Conservation (phyloP, 306 rosid species). For the Corylus heterophylla region DNA sequence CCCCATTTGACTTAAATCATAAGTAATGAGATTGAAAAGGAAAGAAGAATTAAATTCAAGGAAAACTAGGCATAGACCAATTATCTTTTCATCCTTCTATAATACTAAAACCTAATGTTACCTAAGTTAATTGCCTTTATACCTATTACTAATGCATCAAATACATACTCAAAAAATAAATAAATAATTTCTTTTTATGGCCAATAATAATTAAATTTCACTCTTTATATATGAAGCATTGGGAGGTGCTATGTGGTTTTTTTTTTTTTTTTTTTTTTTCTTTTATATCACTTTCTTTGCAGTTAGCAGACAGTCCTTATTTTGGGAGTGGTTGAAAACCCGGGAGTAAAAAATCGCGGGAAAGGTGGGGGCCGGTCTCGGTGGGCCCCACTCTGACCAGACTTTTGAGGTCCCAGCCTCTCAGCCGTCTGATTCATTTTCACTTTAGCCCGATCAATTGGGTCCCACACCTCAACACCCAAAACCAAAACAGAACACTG, state of each 20-base stretch:
- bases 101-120: not conserved
- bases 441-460: not conserved
- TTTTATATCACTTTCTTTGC: slow-evolving; percentile 16
- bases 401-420: not conserved
- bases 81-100: not conserved
- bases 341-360: slow-evolving; percentile 8
- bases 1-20: no score
- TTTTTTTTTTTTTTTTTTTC: not conserved
- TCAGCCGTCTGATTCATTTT: slow-evolving; percentile 13
- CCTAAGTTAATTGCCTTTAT: not conserved
- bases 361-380: slow-evolving; percentile 19
- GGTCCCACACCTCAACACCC: slow-evolving; percentile 8
- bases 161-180: not conserved
- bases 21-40: not conserved
- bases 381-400: slow-evolving; percentile 20
- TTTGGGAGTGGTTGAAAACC: slow-evolving; percentile 35
- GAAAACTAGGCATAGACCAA: not conserved
- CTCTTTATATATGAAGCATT: not conserved
- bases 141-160: not conserved
- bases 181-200: not conserved
- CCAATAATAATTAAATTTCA: no score
- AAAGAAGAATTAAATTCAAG: not conserved
- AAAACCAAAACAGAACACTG: not conserved
- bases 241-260: no score
- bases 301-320: slow-evolving; percentile 2